Base-by-base conservation (phyloP, 164 flowering plant genomes). In the Magnolia officinalis region DNA sequence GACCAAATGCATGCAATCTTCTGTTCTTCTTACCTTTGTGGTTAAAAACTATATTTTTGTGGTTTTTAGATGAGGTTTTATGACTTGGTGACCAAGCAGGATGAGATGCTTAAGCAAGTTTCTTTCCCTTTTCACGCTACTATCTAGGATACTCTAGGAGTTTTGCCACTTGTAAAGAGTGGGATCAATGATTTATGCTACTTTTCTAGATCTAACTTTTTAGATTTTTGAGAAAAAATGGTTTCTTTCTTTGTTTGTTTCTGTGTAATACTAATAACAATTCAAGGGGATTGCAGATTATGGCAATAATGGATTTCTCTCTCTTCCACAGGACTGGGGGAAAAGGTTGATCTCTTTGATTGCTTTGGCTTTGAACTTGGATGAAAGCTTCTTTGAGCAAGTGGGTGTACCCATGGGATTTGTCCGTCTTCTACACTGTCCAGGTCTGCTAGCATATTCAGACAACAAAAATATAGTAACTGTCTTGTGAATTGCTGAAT, bases 301-400 rank as follows among this genome's bases (percentile, higher is more conserved):
- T 67, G 2, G 26, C 49, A 29, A 67, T 26, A 31, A 67, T 19
- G 31, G 14, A 10, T 67, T n/a, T 21, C 14, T 65, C 67, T 70
- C 73, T 75, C 70, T 80, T 78, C 58, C 74, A 71, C 81, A 94
- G 97, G 84, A 74, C 73, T 77, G 87, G 75, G 93, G 90, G 29
- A 82, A 75, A 80, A 83, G 76, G 71, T 72, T 94, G 23, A 8
- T 89, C 21, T 77, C 88, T 70, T 77, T 92, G 77, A 79, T 94
- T 80, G 96, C 96, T 24, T 77, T 88, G 84, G 89, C 96, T 65
- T 80, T 95, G 82, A 77, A 89, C 52, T 73, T 90, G 83, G 90
- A 90, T 23, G 90, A 89, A 66, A 80, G 81, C 37, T 92, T 86
- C 84, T 95, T 95, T 81, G 84, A 86, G 75, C 82, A 85, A 78